These are phyloP conservation scores for Coemansia sp. DNA, from an alignment of 371 early-diverging fungal genomes.

Conservation along the genomic window DNA sequence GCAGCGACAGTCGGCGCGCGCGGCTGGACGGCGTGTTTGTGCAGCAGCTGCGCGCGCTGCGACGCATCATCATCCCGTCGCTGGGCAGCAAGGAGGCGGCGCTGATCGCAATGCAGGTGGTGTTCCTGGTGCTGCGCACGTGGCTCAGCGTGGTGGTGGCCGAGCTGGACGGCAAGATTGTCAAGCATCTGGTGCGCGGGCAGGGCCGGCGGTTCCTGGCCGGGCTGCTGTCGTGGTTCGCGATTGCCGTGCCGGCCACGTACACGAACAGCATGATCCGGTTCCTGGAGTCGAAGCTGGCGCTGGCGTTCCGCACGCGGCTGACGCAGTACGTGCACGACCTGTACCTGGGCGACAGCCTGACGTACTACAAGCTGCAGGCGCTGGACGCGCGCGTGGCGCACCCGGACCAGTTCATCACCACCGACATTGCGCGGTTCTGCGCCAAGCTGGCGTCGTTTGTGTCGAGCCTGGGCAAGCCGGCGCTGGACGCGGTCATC, in stretches of 20 bases:
- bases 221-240: conserved; percentile 88
- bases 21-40: conserved; percentile 59
- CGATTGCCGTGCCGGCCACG: conserved; percentile 93
- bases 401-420: conserved; percentile 82
- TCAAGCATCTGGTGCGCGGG: conserved; percentile 82
- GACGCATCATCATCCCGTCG: conserved; percentile 71
- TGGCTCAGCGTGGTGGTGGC: conserved; percentile 91
- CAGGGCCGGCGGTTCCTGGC: conserved; percentile 64
- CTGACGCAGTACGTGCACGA: conserved; percentile 78
- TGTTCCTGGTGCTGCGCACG: conserved; percentile 87
- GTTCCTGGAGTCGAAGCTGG: conserved; percentile 87
- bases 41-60: conserved; percentile 66
- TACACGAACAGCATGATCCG: conserved; percentile 97
- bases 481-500: conserved; percentile 76
- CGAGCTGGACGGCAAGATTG: conserved; percentile 89
- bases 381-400: conserved; percentile 77
- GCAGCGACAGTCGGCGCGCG: conserved; percentile 50
- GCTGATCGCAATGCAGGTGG: conserved; percentile 77
- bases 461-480: conserved; percentile 81
- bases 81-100: conserved; percentile 73
- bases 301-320: conserved; percentile 75
- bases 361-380: conserved; percentile 79
- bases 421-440: conserved; percentile 87
- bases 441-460: conserved; percentile 71
- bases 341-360: conserved; percentile 74